Conservation (phyloP, 345 rosid genomes). For the Salix koriyanagi region DNA sequence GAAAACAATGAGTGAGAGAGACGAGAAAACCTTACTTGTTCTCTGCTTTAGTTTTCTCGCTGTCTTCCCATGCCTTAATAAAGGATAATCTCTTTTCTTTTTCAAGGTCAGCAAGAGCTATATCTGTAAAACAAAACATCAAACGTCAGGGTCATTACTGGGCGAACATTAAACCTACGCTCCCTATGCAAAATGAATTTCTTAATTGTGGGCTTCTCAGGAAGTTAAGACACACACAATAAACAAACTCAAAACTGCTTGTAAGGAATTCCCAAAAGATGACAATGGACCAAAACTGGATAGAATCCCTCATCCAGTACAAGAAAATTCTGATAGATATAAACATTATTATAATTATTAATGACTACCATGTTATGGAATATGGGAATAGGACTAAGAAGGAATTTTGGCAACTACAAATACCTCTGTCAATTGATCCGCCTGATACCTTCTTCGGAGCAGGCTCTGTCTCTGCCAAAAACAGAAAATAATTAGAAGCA, state of each 20-base stretch:
- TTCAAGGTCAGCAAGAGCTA: constrained; percentile 77
- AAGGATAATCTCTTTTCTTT: constrained; percentile 60
- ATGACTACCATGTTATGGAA: neutral
- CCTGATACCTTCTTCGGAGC: constrained; percentile 49
- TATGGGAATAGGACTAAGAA: neutral
- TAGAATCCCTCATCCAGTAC: neutral
- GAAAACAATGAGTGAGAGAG: neutral
- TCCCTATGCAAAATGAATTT: neutral
- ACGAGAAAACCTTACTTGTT: constrained; percentile 53
- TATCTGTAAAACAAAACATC: constrained; percentile 43
- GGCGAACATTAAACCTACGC: neutral
- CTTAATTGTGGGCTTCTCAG: neutral
- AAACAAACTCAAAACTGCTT: neutral
- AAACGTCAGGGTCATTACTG: neutral
- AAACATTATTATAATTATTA: neutral
- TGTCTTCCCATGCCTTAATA: constrained; percentile 90
- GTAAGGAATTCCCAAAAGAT: neutral
- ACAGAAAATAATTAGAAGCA: neutral
- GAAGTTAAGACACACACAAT: neutral
- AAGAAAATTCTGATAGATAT: neutral
- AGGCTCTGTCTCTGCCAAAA: constrained; percentile 52
- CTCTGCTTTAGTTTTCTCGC: constrained; percentile 72
- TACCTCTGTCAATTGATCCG: constrained; percentile 72
- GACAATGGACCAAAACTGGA: neutral
- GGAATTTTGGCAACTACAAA: neutral